Evolutionary conservation across 306 rosid genomes (phyloP), one percentile per base, ranked within the genome.

Genomic region (Castanospermum australe): DNA sequence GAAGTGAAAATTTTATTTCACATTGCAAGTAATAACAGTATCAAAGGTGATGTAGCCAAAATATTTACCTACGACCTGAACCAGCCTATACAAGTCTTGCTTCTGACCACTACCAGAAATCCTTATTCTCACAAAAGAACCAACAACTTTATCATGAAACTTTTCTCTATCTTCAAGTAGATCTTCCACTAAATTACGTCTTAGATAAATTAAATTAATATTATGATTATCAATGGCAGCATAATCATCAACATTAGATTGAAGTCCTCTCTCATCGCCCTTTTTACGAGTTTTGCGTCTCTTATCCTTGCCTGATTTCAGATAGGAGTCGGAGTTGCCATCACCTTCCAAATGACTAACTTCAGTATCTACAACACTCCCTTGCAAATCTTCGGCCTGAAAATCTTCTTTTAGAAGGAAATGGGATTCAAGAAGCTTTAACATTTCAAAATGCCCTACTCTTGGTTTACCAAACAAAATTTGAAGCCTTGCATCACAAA

Each of bases 401-500:
- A 91, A 83, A 85, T 91, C 96, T 79, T 91, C 99, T 79, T 88
- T 96, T 56, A 93, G 25, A 73, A 93, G 88, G 87, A 96, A 96
- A 80, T 96, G 99, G 78, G 99, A 90, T 76, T 96, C 99, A 65
- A 96, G 96, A 80, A 96, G 97, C 89, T 93, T 96, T 76, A 96
- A 88, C 99, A 92, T 96, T 88, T 96, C 99, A 83, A 96, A 96
- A 90, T 96, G 99, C 38, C 99, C 99, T 82, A 96, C 99, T 54
- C 97, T 95, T 52, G 97, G 97, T 82, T 96, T 96, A 44, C 99
- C 98, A 88, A 96, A 96, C 77, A 96, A 77, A 88, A 75, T 92
- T 79, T 96, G 91, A 84, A 96, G 91, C 86, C 98, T 93, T 47
- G 73, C 80, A 81, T 96, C 98, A 87, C 98, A 96, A 59, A 96